Percentiles rank a stretch among this genome's conserved stretches.
Conservation (phyloP, 257 asterid genomes). For the Leptodermis oblonga region DNA sequence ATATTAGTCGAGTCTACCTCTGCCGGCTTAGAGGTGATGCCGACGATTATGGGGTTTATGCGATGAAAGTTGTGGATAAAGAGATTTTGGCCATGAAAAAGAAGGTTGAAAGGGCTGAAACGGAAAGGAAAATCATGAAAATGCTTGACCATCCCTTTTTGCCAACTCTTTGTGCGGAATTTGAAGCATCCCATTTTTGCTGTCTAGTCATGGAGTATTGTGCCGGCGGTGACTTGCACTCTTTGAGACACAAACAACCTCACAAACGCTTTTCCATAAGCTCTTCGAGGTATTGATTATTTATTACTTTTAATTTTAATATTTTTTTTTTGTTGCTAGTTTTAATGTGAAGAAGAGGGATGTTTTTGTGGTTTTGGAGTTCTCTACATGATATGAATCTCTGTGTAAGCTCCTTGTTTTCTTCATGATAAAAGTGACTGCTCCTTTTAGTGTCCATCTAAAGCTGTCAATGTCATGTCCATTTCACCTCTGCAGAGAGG, state of each 20-base stretch:
- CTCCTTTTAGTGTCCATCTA: conserved; percentile 8
- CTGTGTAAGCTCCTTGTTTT: conserved; percentile 20
- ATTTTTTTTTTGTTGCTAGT: too few relatives aligned
- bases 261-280: conserved; percentile 59
- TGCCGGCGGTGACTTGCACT: conserved; percentile 83
- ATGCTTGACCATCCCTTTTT: conserved; percentile 74
- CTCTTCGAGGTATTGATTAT: conserved; percentile 53
- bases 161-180: conserved; percentile 72
- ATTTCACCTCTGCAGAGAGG: conserved; percentile 22
- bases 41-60: conserved; percentile 45
- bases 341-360: too few relatives aligned
- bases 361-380: conserved; percentile 14
- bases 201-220: conserved; percentile 88
- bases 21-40: conserved; percentile 34
- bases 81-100: conserved; percentile 70
- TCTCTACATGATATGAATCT: conserved; percentile 21
- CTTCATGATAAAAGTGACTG: conserved; percentile 25
- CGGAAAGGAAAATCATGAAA: conserved; percentile 72
- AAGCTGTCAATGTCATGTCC: conserved; percentile 17
- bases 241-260: conserved; percentile 70
- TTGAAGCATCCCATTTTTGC: conserved; percentile 68
- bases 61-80: conserved; percentile 87
- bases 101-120: conserved; percentile 71
- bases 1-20: conserved; percentile 69
- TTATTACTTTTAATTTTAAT: not conserved